These are phyloP conservation scores for Chenopodium suecicum DNA, from an alignment of 148 eudicot species.

Conservation along the genomic window DNA sequence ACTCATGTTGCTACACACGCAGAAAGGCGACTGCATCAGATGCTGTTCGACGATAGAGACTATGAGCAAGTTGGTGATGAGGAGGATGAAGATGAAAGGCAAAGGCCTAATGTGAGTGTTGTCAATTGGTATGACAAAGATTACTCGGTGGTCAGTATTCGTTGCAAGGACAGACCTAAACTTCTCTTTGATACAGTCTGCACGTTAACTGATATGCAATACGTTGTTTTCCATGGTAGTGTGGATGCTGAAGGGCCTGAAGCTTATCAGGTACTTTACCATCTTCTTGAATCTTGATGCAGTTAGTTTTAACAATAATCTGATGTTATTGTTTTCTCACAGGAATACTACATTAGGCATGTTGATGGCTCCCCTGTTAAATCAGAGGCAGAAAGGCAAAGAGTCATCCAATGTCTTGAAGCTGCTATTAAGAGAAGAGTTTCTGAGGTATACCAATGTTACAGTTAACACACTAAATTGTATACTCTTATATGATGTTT, in stretches of 20 bases:
- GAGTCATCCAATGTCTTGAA: slow-evolving; percentile 87
- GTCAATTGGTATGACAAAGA: slow-evolving; percentile 83
- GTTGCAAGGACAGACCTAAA: slow-evolving; percentile 87
- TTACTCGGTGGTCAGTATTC: slow-evolving; percentile 76
- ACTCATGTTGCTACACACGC: slow-evolving; percentile 61
- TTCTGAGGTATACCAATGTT: slow-evolving; percentile 64
- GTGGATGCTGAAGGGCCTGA: slow-evolving; percentile 77
- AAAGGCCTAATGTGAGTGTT: slow-evolving; percentile 69
- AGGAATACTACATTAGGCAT: slow-evolving; percentile 89
- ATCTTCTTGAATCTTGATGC: neutral
- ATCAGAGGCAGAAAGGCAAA: slow-evolving; percentile 89
- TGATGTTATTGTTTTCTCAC: slow-evolving; percentile 11
- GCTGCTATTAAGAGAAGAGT: slow-evolving; percentile 89
- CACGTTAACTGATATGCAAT: slow-evolving; percentile 92
- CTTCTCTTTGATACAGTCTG: slow-evolving; percentile 86
- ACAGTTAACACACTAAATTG: neutral
- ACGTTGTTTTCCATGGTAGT: slow-evolving; percentile 89
- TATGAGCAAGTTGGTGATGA: slow-evolving; percentile 52
- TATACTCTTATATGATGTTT: neutral
- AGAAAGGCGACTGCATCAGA: slow-evolving; percentile 89
- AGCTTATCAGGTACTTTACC: slow-evolving; percentile 68
- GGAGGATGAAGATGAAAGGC: slow-evolving; percentile 36
- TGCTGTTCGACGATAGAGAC: slow-evolving; percentile 85
- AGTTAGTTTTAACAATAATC: neutral
- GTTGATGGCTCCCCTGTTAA: slow-evolving; percentile 88